These are phyloP conservation scores for Hamigera avellanea DNA, from an alignment of 495 filamentous ascomycete species.

Conservation along the genomic window DNA sequence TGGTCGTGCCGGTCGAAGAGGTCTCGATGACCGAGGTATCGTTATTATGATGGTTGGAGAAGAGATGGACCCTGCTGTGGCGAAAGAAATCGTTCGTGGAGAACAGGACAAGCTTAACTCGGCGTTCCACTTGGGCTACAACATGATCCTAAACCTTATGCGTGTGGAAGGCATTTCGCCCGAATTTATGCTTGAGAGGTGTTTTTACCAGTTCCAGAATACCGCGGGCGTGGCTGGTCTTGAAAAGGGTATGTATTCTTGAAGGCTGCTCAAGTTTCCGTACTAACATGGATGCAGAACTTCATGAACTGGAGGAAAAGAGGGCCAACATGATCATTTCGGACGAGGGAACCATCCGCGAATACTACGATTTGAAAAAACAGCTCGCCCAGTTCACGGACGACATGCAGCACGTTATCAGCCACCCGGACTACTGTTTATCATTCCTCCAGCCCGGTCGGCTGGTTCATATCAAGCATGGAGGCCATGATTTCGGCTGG, in stretches of 20 bases:
- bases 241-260: conserved; percentile 46
- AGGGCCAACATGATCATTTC: conserved; percentile 59
- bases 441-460: conserved; percentile 74
- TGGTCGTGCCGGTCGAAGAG: conserved; percentile 87
- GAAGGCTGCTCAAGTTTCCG: neutral
- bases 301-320: conserved; percentile 61
- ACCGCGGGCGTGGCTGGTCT: conserved; percentile 70
- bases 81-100: conserved; percentile 89
- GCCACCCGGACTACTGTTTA: conserved; percentile 73
- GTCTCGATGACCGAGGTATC: conserved; percentile 94
- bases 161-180: conserved; percentile 93
- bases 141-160: conserved; percentile 95
- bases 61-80: conserved; percentile 88
- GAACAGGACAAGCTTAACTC: conserved; percentile 95
- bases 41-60: conserved; percentile 99
- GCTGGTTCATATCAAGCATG: conserved; percentile 69
- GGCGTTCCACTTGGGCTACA: conserved; percentile 96
- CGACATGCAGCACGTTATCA: conserved; percentile 80
- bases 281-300: conserved; percentile 38
- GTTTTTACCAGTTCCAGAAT: conserved; percentile 98
- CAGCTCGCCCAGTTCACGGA: conserved; percentile 71
- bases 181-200: conserved; percentile 91
- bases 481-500: conserved; percentile 83
- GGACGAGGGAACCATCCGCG: conserved; percentile 78
- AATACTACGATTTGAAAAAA: conserved; percentile 80